These are phyloP conservation scores for Pythium diclinum DNA, from an alignment of 352 stramenopile species.

Conservation along the genomic window DNA sequence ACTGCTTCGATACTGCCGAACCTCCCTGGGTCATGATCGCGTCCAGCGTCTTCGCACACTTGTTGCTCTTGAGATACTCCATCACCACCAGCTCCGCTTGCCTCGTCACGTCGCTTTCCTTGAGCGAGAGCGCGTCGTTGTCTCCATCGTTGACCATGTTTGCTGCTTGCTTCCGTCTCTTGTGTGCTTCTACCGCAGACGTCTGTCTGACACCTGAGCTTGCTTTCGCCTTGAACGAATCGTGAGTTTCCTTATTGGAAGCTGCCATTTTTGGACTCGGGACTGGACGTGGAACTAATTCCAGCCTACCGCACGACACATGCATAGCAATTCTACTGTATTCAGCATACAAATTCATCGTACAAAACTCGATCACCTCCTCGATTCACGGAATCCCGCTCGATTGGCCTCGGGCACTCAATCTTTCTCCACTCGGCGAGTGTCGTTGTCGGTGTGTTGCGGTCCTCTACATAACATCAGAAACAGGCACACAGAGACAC, in stretches of 20 bases:
- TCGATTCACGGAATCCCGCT: neutral
- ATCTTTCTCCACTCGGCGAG: neutral
- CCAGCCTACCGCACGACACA: neutral
- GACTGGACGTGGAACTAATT: constrained; percentile 4
- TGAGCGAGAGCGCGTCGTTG: neutral
- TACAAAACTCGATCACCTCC: constrained; percentile 17
- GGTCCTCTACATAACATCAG: neutral
- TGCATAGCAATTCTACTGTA: constrained; percentile 20
- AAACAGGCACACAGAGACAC: neutral
- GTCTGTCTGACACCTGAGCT: neutral
- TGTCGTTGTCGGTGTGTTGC: neutral
- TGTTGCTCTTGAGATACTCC: constrained; percentile 64
- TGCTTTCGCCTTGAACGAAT: neutral
- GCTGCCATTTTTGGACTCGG: constrained; percentile 2
- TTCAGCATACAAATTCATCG: constrained; percentile 28
- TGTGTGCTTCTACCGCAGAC: neutral
- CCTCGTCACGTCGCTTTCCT: constrained; percentile 37
- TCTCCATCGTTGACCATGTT: constrained; percentile 31
- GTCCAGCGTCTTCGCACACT: constrained; percentile 52
- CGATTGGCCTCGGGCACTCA: neutral
- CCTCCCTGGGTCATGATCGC: constrained; percentile 41
- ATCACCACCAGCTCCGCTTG: constrained; percentile 70
- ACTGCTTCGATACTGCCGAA: constrained; percentile 11
- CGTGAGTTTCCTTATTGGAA: neutral
- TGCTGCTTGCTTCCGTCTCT: neutral